phyloP scores from a whole-genome alignment of 140 eudicot genomes.

The Anethum foeniculum region DNA sequence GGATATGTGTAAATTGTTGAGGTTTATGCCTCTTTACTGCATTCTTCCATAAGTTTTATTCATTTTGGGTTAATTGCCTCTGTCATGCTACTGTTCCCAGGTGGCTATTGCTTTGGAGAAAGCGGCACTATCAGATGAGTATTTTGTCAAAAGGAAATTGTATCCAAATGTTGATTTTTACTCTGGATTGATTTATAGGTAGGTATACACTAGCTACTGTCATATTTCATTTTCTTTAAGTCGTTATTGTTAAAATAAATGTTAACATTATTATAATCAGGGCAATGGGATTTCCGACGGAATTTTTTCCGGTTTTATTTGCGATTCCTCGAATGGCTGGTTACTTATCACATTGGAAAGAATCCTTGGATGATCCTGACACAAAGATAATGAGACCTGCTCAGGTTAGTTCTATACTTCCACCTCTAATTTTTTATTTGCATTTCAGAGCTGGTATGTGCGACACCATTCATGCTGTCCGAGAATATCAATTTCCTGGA shows the following conservation, averaged over 20 bases:
- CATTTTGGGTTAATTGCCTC: background rate
- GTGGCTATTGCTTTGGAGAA: slow-evolving; percentile 96
- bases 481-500: background rate
- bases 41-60: background rate
- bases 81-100: slow-evolving; percentile 24
- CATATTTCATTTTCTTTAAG: background rate
- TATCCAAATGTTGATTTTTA: slow-evolving; percentile 99
- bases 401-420: slow-evolving; percentile 43
- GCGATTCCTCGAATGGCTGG: slow-evolving; percentile 99
- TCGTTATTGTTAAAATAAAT: background rate
- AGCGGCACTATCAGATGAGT: slow-evolving; percentile 93
- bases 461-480: background rate
- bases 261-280: slow-evolving; percentile 27
- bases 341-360: slow-evolving; percentile 90
- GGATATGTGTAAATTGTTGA: background rate
- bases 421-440: background rate
- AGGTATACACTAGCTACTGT: slow-evolving; percentile 32
- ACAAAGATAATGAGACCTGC: slow-evolving; percentile 98
- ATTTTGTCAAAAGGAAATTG: slow-evolving; percentile 82
- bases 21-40: background rate
- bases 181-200: slow-evolving; percentile 95
- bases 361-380: slow-evolving; percentile 94
- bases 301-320: slow-evolving; percentile 88
- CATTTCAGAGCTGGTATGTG: background rate
- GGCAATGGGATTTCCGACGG: slow-evolving; percentile 99